Conservation (phyloP, 2,329 filamentous ascomycete species). For the Xylaria sp. region DNA sequence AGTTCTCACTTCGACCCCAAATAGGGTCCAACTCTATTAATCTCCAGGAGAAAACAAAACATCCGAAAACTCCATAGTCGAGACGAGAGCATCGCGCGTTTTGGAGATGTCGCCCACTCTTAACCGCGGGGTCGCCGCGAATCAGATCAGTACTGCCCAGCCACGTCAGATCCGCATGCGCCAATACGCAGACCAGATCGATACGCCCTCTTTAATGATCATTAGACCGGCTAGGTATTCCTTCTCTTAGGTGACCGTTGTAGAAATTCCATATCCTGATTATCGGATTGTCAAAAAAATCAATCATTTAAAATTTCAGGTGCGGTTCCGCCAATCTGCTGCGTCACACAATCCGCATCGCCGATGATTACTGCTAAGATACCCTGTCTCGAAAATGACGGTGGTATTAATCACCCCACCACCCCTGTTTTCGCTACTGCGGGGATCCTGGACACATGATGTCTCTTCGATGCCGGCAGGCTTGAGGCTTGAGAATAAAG, state of each 20-base stretch:
- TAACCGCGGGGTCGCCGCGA: constrained; percentile 11
- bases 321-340: neutral
- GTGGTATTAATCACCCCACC: neutral
- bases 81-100: constrained; percentile 14
- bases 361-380: neutral
- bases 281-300: constrained; percentile 1
- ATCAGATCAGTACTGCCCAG: constrained; percentile 12
- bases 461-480: neutral
- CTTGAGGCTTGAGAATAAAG: constrained; percentile 11
- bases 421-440: constrained; percentile 24
- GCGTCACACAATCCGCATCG: neutral
- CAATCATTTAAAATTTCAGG: neutral
- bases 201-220: neutral
- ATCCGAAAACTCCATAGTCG: constrained; percentile 7
- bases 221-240: constrained; percentile 1
- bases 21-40: constrained; percentile 11
- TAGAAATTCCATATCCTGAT: constrained; percentile 2
- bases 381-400: no score
- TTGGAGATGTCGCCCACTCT: constrained; percentile 15
- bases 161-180: constrained; percentile 1
- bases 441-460: constrained; percentile 15
- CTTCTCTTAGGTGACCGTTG: constrained; percentile 3
- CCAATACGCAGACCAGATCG: constrained; percentile 4
- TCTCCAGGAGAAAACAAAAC: neutral
- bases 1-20: constrained; percentile 9